phyloP scores from a whole-genome alignment of 2,329 filamentous ascomycete species.

The Claviceps sp. region DNA sequence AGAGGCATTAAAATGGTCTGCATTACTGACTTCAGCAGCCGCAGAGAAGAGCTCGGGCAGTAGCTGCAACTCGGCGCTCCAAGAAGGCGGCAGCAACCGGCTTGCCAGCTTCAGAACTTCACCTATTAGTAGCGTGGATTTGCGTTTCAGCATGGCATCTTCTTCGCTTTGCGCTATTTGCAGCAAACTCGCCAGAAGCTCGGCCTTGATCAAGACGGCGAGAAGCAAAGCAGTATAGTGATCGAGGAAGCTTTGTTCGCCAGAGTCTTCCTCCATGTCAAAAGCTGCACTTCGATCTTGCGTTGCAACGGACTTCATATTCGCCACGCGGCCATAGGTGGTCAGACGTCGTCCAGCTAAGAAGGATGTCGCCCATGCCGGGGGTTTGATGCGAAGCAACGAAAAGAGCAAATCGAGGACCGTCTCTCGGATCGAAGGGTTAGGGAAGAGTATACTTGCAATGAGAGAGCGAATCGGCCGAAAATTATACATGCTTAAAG shows the following conservation, averaged over 20 bases:
- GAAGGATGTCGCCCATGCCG: conserved; percentile 86
- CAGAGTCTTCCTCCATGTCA: conserved; percentile 51
- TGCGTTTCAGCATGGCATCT: conserved; percentile 62
- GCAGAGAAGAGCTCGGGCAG: conserved; percentile 74
- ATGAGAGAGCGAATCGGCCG: conserved; percentile 70
- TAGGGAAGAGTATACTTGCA: conserved; percentile 47
- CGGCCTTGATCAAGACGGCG: conserved; percentile 71
- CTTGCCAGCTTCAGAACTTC: conserved; percentile 85
- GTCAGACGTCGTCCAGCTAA: conserved; percentile 84
- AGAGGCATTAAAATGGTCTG: conserved; percentile 67
- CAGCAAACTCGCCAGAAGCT: conserved; percentile 49
- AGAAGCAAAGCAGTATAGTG: conserved; percentile 88
- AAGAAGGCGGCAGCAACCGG: conserved; percentile 65
- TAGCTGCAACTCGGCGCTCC: conserved; percentile 76
- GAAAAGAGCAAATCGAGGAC: conserved; percentile 78
- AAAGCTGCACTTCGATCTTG: conserved; percentile 36
- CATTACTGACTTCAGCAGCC: conserved; percentile 56
- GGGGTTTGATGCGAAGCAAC: conserved; percentile 76
- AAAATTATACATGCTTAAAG: conserved; percentile 77
- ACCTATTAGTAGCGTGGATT: conserved; percentile 79
- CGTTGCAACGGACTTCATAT: conserved; percentile 50
- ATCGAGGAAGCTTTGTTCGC: conserved; percentile 74
- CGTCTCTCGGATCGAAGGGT: conserved; percentile 50
- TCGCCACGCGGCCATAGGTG: conserved; percentile 89
- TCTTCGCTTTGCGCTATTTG: conserved; percentile 56